Percentiles rank a stretch among this genome's conserved stretches.
These are phyloP conservation scores for Rosa multiflora DNA, from an alignment of 306 rosid genomes.

Conservation along the genomic window DNA sequence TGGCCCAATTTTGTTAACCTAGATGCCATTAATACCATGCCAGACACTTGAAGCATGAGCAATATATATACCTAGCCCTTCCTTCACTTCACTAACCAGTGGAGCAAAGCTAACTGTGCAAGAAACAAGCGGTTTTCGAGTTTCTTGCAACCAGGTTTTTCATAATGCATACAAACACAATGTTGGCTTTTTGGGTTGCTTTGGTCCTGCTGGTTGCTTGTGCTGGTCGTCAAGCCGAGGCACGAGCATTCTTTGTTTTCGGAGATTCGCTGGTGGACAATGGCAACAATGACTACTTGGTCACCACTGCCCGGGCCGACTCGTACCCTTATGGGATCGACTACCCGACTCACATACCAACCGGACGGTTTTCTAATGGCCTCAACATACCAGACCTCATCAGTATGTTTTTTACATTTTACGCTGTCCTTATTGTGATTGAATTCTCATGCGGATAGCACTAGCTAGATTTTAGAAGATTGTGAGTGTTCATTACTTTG, in stretches of 20 bases:
- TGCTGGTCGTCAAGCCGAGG: conserved; percentile 39
- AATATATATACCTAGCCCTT: conserved; percentile 23
- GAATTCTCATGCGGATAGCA: not conserved
- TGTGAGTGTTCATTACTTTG: not conserved
- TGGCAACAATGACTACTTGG: conserved; percentile 73
- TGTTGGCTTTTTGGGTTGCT: conserved; percentile 14
- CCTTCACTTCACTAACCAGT: conserved; percentile 14
- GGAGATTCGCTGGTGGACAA: conserved; percentile 82
- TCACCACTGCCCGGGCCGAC: conserved; percentile 76
- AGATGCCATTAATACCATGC: conserved; percentile 18
- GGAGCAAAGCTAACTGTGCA: not conserved
- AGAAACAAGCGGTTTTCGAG: not conserved
- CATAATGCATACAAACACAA: conserved; percentile 35
- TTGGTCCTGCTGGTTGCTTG: conserved; percentile 1
- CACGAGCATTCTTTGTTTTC: conserved; percentile 73
- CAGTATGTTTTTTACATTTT: conserved; percentile 33
- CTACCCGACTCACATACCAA: conserved; percentile 57
- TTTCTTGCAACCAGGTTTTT: conserved; percentile 12
- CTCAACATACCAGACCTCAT: conserved; percentile 73
- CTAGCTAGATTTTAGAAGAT: not conserved
- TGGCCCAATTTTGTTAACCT: not conserved
- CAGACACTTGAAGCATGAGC: conserved; percentile 3
- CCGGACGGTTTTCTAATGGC: conserved; percentile 91
- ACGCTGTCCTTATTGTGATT: not conserved
- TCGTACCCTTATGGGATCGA: conserved; percentile 74